Conservation (phyloP, 371 early-diverging fungal species). For the Mortierella polycephala region DNA sequence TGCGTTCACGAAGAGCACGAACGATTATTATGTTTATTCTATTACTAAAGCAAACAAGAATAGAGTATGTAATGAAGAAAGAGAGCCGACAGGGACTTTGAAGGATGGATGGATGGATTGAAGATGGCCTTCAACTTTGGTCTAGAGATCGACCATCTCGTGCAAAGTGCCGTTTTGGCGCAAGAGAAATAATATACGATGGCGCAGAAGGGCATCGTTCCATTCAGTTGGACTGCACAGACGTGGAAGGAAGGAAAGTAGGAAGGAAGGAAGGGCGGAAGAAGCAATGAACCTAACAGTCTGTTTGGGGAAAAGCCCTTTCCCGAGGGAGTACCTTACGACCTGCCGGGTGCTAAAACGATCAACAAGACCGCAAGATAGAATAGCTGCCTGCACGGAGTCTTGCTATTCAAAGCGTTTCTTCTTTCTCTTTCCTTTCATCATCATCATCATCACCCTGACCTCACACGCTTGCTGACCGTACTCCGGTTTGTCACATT, state of each 20-base stretch:
- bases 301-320: no score
- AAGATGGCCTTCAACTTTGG: background rate
- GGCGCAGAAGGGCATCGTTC: background rate
- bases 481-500: no score
- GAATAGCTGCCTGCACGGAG: background rate
- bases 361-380: background rate
- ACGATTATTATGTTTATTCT: background rate
- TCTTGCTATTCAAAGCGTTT: background rate
- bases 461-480: no score
- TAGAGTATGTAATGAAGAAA: background rate
- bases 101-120: background rate
- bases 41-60: background rate
- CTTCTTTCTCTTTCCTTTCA: slow-evolving; percentile 1
- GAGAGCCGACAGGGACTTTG: background rate
- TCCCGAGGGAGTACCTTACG: no score
- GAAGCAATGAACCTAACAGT: no score
- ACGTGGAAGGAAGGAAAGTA: background rate
- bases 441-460: background rate
- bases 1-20: background rate
- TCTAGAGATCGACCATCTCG: background rate
- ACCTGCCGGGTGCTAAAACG: background rate
- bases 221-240: background rate
- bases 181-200: background rate
- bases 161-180: slow-evolving; percentile 4
- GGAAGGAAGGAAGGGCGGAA: background rate